Conservation (phyloP, 1,284 basidiomycete species). For the Gastroboletus turbinatus region DNA sequence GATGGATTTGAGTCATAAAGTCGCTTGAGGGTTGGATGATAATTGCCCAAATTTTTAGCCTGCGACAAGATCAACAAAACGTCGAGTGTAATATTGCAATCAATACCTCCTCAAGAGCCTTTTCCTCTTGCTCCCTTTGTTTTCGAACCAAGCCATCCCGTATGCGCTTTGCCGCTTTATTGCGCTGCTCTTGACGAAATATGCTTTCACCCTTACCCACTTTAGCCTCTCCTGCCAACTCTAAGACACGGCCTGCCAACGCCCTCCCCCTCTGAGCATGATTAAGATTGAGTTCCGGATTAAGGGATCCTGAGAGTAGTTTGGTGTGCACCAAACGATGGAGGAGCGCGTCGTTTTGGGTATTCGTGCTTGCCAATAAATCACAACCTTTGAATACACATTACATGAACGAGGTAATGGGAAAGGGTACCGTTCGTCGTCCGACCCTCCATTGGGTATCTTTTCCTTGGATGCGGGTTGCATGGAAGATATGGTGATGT, state of each 20-base stretch:
- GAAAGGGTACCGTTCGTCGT: slow-evolving; percentile 28
- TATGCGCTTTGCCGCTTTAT: slow-evolving; percentile 66
- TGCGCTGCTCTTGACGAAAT: slow-evolving; percentile 59
- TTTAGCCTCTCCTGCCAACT: slow-evolving; percentile 61
- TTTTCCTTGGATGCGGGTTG: slow-evolving; percentile 31
- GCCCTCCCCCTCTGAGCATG: slow-evolving; percentile 69
- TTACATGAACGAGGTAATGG: neutral
- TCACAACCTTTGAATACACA: slow-evolving; percentile 1
- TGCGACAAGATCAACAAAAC: slow-evolving; percentile 25
- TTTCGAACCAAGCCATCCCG: slow-evolving; percentile 66
- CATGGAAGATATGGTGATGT: slow-evolving; percentile 43
- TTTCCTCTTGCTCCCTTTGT: slow-evolving; percentile 52
- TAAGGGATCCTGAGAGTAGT: slow-evolving; percentile 68
- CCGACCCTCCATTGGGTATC: slow-evolving; percentile 51
- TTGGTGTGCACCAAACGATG: slow-evolving; percentile 77
- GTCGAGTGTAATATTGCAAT: neutral
- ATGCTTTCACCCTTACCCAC: slow-evolving; percentile 68
- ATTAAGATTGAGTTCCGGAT: slow-evolving; percentile 57
- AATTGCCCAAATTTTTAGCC: slow-evolving; percentile 81
- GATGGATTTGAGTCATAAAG: slow-evolving; percentile 48
- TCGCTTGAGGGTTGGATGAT: slow-evolving; percentile 72
- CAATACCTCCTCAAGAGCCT: slow-evolving; percentile 63
- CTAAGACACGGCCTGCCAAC: slow-evolving; percentile 69
- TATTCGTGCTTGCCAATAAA: slow-evolving; percentile 53
- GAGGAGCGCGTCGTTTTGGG: slow-evolving; percentile 71